A percentile compares a stretch with the other conserved stretches of the same genome.
Conservation (phyloP, 441 rosid genomes). For the Aquilaria agallochum region DNA sequence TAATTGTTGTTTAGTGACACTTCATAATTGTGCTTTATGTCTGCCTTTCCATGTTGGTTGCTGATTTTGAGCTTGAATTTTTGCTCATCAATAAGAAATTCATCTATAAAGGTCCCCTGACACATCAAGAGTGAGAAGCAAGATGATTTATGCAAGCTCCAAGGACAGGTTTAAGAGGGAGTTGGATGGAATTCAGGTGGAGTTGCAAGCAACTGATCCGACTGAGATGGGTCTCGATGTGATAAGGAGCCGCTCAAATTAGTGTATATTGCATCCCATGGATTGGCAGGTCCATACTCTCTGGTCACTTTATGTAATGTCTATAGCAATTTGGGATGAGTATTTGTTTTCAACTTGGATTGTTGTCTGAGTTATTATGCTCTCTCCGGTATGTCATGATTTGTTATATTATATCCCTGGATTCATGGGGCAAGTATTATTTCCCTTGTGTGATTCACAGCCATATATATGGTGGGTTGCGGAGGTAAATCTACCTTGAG, state of each 20-base stretch:
- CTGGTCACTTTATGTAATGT: conserved; percentile 26
- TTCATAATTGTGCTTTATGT: no score
- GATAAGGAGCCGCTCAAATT: conserved; percentile 48
- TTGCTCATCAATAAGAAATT: background rate
- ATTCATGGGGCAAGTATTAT: conserved; percentile 26
- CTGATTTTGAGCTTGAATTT: background rate
- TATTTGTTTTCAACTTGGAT: conserved; percentile 18
- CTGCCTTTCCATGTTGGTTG: background rate
- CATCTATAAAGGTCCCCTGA: conserved; percentile 51
- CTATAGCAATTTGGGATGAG: conserved; percentile 23
- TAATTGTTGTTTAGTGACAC: no score
- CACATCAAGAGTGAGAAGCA: conserved; percentile 53
- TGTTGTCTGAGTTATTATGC: conserved; percentile 13
- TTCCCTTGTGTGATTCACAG: conserved; percentile 24
- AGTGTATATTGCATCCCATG: conserved; percentile 21
- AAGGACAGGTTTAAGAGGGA: conserved; percentile 68
- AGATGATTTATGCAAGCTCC: conserved; percentile 74
- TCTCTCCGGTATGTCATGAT: conserved; percentile 13
- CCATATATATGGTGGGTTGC: conserved; percentile 23
- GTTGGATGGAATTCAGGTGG: conserved; percentile 64
- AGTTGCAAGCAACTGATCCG: conserved; percentile 71
- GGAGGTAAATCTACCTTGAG: conserved; percentile 18
- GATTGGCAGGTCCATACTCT: conserved; percentile 19
- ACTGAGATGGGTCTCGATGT: conserved; percentile 72
- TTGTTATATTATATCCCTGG: conserved; percentile 27